Conservation (phyloP, 352 stramenopile genomes). For the Pythium brachiatum region DNA sequence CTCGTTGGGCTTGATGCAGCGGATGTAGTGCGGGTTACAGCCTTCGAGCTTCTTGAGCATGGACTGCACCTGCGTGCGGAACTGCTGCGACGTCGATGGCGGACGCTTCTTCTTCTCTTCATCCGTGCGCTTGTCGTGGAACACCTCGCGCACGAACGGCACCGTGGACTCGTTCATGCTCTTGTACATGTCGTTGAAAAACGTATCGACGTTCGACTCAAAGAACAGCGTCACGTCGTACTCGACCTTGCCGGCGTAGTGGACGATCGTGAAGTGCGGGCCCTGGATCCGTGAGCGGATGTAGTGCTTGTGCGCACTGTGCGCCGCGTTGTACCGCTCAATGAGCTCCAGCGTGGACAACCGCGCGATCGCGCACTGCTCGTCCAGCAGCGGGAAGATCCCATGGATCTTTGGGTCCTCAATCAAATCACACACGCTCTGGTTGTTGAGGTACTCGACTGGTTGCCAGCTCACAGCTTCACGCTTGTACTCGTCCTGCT, state of each 20-base stretch:
- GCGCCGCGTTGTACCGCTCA: conserved; percentile 69
- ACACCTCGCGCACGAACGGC: conserved; percentile 72
- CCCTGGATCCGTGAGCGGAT: conserved; percentile 65
- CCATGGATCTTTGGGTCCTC: conserved; percentile 80
- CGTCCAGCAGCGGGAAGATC: conserved; percentile 80
- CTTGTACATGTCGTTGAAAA: conserved; percentile 79
- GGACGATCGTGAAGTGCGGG: conserved; percentile 74
- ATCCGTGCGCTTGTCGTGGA: conserved; percentile 73
- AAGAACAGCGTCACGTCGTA: conserved; percentile 87
- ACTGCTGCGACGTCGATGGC: conserved; percentile 82
- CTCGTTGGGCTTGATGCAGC: conserved; percentile 91
- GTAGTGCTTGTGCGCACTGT: conserved; percentile 74
- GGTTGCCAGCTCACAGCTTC: conserved; percentile 76
- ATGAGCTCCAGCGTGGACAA: conserved; percentile 75
- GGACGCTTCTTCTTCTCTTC: conserved; percentile 83
- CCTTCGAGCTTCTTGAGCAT: conserved; percentile 83
- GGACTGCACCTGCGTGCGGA: conserved; percentile 72
- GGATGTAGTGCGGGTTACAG: conserved; percentile 90
- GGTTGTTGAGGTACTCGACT: conserved; percentile 87
- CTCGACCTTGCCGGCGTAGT: conserved; percentile 86
- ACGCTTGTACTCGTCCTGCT: conserved; percentile 76
- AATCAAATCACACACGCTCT: conserved; percentile 87
- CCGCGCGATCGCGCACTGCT: conserved; percentile 73
- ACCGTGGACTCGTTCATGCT: conserved; percentile 73
- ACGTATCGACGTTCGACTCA: conserved; percentile 82